These are phyloP conservation scores for Cercospora sp. DNA, from an alignment of 2,329 filamentous ascomycete species.

Conservation along the genomic window DNA sequence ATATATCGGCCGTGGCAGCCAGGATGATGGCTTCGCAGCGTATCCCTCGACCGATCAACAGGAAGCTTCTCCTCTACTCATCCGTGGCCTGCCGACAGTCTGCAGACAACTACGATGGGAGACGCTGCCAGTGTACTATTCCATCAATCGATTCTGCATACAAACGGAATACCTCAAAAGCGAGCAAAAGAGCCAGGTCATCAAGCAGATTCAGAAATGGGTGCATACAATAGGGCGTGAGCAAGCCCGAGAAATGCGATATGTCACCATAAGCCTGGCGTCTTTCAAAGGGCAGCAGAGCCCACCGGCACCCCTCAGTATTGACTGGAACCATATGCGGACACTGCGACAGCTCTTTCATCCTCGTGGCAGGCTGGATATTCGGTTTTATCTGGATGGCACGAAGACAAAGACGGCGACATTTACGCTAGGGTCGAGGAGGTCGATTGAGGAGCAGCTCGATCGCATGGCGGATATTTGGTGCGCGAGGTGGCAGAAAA, in stretches of 20 bases:
- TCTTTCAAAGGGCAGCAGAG: constrained; percentile 21
- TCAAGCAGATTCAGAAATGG: constrained; percentile 20
- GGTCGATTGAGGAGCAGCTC: constrained; percentile 20
- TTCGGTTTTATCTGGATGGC: constrained; percentile 25
- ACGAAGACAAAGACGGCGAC: constrained; percentile 24
- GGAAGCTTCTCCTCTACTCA: constrained; percentile 3
- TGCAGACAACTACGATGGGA: constrained; percentile 26
- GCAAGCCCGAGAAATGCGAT: constrained; percentile 24
- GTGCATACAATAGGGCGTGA: constrained; percentile 13
- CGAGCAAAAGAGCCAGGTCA: constrained; percentile 20
- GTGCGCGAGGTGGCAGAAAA: constrained; percentile 23
- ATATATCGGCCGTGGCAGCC: constrained; percentile 14
- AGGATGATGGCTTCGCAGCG: neutral
- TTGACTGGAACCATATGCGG: constrained; percentile 27
- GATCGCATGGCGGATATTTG: constrained; percentile 23
- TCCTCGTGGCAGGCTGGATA: constrained; percentile 21
- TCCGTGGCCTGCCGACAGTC: constrained; percentile 21
- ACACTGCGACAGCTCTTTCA: constrained; percentile 20
- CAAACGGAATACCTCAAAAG: constrained; percentile 30
- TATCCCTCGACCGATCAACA: constrained; percentile 1
- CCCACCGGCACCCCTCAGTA: constrained; percentile 8
- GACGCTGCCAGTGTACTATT: constrained; percentile 25
- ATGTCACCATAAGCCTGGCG: constrained; percentile 26
- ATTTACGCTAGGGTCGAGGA: constrained; percentile 20
- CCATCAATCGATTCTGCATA: constrained; percentile 25